phyloP scores from a whole-genome alignment of 495 filamentous ascomycete species.

The Talaromyces ruber region DNA sequence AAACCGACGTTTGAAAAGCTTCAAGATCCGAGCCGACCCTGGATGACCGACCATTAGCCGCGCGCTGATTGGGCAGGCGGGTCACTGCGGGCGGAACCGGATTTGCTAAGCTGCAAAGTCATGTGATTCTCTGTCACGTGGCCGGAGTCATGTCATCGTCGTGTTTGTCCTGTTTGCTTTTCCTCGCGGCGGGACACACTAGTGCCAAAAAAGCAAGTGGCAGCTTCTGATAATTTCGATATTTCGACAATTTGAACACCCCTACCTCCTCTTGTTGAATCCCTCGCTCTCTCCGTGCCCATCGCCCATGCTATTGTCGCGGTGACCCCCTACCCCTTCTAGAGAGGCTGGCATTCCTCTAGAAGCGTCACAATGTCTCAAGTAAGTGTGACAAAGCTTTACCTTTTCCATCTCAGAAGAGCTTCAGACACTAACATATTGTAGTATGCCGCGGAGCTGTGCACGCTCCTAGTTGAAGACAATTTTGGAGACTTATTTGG shows the following conservation, averaged over 20 bases:
- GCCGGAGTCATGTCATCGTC: neutral
- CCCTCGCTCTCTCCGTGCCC: neutral
- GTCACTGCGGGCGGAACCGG: slow-evolving; percentile 40
- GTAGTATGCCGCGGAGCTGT: slow-evolving; percentile 67
- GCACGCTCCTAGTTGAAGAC: slow-evolving; percentile 79
- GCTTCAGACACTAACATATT: slow-evolving; percentile 7
- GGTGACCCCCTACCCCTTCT: slow-evolving; percentile 61
- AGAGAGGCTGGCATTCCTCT: slow-evolving; percentile 66
- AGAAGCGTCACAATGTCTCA: slow-evolving; percentile 52
- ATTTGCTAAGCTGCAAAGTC: slow-evolving; percentile 24
- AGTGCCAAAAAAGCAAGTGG: slow-evolving; percentile 4
- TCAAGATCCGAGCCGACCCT: slow-evolving; percentile 31
- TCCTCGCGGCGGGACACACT: neutral
- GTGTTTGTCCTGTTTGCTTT: neutral
- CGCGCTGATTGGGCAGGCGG: slow-evolving; percentile 29
- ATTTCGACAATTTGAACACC: neutral
- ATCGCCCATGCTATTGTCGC: slow-evolving; percentile 31
- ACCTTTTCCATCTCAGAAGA: neutral
- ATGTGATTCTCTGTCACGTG: slow-evolving; percentile 21
- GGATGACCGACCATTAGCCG: slow-evolving; percentile 29
- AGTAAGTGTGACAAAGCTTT: slow-evolving; percentile 26
- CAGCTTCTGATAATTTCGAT: slow-evolving; percentile 1
- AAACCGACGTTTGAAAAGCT: slow-evolving; percentile 38
- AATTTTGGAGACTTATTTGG: slow-evolving; percentile 82
- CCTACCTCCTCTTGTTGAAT: neutral